Percentiles rank a stretch among this genome's conserved stretches.
Evolutionary conservation across 2,329 filamentous ascomycete genomes (phyloP).

Genomic region (Epichloe festucae): DNA sequence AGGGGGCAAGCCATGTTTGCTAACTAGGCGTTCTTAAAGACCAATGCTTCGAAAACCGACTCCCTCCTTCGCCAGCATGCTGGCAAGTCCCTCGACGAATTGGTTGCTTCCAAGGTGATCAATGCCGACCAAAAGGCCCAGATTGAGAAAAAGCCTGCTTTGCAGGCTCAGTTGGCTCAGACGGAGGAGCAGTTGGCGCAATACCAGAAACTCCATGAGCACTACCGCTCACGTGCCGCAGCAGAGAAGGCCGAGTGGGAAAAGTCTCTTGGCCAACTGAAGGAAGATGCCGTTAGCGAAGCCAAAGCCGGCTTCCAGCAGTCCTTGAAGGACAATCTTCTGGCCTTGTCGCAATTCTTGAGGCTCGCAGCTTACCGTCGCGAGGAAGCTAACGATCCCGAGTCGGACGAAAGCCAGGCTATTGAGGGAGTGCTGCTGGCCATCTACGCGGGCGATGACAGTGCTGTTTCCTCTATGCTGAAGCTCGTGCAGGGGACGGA

Average conservation of each 20-base stretch:
- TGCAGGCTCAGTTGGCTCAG: slow-evolving; percentile 55
- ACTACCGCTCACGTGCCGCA: slow-evolving; percentile 49
- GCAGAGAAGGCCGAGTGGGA: slow-evolving; percentile 48
- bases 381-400: slow-evolving; percentile 51
- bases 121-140: slow-evolving; percentile 70
- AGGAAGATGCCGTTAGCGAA: slow-evolving; percentile 38
- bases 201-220: slow-evolving; percentile 63
- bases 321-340: slow-evolving; percentile 49
- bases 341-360: slow-evolving; percentile 67
- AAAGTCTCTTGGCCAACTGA: slow-evolving; percentile 43
- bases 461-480: slow-evolving; percentile 60
- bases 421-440: slow-evolving; percentile 68
- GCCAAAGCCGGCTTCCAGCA: slow-evolving; percentile 37
- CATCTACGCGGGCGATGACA: slow-evolving; percentile 67
- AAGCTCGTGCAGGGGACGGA: slow-evolving; percentile 63
- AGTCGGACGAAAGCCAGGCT: slow-evolving; percentile 61
- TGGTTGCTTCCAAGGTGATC: slow-evolving; percentile 60
- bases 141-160: slow-evolving; percentile 61
- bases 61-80: slow-evolving; percentile 55
- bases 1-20: slow-evolving; percentile 18
- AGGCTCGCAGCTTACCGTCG: slow-evolving; percentile 66
- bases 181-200: slow-evolving; percentile 62
- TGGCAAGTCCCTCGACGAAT: slow-evolving; percentile 57
- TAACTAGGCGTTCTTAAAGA: slow-evolving; percentile 26
- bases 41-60: slow-evolving; percentile 61